A percentile compares a stretch with the other conserved stretches of the same genome.
Evolutionary conservation across 1,284 basidiomycete species (phyloP).

Genomic region (Gastroboletus turbinatus): DNA sequence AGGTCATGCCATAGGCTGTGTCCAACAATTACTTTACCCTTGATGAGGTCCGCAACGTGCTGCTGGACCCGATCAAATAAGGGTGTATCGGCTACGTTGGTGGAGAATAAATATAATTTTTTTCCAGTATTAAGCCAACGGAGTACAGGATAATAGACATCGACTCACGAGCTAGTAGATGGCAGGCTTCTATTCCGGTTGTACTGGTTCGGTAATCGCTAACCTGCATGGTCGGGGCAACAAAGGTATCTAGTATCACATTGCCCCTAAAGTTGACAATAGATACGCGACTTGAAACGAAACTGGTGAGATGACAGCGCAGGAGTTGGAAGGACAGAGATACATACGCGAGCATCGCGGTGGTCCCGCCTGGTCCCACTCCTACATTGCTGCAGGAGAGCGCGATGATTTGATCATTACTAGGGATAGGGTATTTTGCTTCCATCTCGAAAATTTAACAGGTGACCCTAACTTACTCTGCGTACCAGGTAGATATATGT

Average conservation of each 20-base stretch:
- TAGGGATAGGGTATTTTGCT: conserved; percentile 33
- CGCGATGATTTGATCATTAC: conserved; percentile 49
- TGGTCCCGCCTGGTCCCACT: conserved; percentile 73
- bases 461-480: conserved; percentile 19
- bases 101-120: conserved; percentile 2
- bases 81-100: conserved; percentile 27
- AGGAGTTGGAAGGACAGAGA: conserved; percentile 8
- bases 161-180: conserved; percentile 53
- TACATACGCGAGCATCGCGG: conserved; percentile 73
- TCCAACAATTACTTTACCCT: conserved; percentile 68
- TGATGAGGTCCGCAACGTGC: conserved; percentile 58
- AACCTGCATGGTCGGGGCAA: conserved; percentile 66
- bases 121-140: conserved; percentile 2
- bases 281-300: conserved; percentile 50
- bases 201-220: conserved; percentile 71
- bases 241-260: conserved; percentile 58
- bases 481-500: conserved; percentile 26
- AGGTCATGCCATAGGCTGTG: conserved; percentile 78
- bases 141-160: neutral
- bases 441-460: conserved; percentile 28
- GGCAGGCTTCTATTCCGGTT: conserved; percentile 62
- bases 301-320: conserved; percentile 15
- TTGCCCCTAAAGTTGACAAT: conserved; percentile 64
- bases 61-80: conserved; percentile 62
- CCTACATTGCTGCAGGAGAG: conserved; percentile 65